These are phyloP conservation scores for Alternaria ventricosa DNA, from an alignment of 2,329 filamentous ascomycete species.

Conservation along the genomic window DNA sequence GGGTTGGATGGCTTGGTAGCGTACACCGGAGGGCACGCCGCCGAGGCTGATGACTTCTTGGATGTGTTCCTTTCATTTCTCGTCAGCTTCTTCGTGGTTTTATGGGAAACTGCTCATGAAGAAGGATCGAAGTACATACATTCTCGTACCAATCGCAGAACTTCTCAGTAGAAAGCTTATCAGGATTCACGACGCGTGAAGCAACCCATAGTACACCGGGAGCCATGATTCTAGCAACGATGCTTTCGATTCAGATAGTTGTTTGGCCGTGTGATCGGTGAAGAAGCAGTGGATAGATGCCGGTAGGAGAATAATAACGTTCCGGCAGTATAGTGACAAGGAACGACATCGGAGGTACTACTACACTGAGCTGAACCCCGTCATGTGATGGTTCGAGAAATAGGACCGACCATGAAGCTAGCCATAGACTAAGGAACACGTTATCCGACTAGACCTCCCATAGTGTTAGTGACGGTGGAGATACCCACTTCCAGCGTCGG, in stretches of 20 bases:
- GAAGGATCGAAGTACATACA: background rate
- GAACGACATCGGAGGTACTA: background rate
- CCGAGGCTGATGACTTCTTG: constrained; percentile 29
- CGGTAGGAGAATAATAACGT: background rate
- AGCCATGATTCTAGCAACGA: constrained; percentile 16
- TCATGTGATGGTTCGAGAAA: background rate
- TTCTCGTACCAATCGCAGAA: constrained; percentile 41
- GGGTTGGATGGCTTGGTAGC: constrained; percentile 29
- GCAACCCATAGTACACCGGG: constrained; percentile 38
- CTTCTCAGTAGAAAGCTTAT: constrained; percentile 12
- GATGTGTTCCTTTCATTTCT: constrained; percentile 15
- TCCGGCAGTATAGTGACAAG: background rate
- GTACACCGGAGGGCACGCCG: constrained; percentile 30
- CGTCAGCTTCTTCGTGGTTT: background rate
- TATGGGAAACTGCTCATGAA: background rate
- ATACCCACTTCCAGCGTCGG: background rate
- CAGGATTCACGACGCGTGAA: constrained; percentile 19
- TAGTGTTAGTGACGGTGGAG: background rate
- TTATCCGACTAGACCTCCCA: background rate
- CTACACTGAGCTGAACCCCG: background rate
- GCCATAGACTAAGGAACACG: background rate
- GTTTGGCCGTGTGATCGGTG: background rate
- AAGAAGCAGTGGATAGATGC: background rate
- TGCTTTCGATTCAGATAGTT: background rate
- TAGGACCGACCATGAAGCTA: background rate